Conservation (phyloP, 805 yeast genomes). For the Kuraishia piskuri region DNA sequence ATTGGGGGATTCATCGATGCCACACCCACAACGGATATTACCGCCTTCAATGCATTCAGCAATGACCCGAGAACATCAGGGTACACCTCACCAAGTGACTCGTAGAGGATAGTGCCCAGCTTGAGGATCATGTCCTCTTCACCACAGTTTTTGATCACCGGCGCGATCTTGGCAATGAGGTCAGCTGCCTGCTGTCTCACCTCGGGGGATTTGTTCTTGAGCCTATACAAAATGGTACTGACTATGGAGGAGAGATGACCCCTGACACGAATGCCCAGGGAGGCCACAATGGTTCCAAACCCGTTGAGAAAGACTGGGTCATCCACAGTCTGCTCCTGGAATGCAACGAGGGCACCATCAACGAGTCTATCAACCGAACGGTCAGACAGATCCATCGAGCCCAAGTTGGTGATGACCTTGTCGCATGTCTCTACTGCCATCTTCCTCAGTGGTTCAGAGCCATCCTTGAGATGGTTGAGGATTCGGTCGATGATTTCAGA, state of each 20-base stretch:
- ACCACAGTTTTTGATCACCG: slow-evolving; percentile 55
- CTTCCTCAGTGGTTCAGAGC: slow-evolving; percentile 67
- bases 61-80: slow-evolving; percentile 92
- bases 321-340: slow-evolving; percentile 67
- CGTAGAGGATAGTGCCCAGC: slow-evolving; percentile 71
- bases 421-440: slow-evolving; percentile 72
- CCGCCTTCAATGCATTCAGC: slow-evolving; percentile 57
- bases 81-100: slow-evolving; percentile 87
- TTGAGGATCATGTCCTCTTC: slow-evolving; percentile 57
- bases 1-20: slow-evolving; percentile 70
- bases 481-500: slow-evolving; percentile 49
- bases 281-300: slow-evolving; percentile 52
- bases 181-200: slow-evolving; percentile 83
- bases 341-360: slow-evolving; percentile 74
- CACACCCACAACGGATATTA: slow-evolving; percentile 53
- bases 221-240: slow-evolving; percentile 60
- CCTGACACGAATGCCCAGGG: slow-evolving; percentile 54
- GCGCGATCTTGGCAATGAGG: slow-evolving; percentile 56
- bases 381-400: slow-evolving; percentile 53
- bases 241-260: slow-evolving; percentile 70
- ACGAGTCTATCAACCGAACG: slow-evolving; percentile 54
- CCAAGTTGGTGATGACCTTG: slow-evolving; percentile 39
- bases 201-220: slow-evolving; percentile 62
- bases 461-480: slow-evolving; percentile 61
- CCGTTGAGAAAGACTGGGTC: slow-evolving; percentile 50